These are phyloP conservation scores for Albophoma yamanashiensis DNA, from an alignment of 2,329 filamentous ascomycete species.

Conservation along the genomic window DNA sequence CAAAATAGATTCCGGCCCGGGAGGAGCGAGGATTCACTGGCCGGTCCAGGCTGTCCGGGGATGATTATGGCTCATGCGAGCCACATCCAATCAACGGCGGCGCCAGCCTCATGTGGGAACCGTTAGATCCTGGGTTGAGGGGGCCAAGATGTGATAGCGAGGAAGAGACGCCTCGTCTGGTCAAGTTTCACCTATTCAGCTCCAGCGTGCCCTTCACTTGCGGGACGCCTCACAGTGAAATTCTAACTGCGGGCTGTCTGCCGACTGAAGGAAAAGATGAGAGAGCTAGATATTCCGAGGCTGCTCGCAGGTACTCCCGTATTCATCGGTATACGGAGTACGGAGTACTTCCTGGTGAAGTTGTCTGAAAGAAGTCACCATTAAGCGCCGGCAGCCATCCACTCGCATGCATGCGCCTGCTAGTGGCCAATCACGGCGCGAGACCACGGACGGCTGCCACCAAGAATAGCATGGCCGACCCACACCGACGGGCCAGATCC, in stretches of 20 bases:
- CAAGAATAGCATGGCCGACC: neutral
- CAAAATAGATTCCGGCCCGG: neutral
- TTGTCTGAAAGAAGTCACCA: neutral
- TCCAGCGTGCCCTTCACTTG: no score
- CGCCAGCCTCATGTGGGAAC: neutral
- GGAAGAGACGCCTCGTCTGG: no score
- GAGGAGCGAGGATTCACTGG: neutral
- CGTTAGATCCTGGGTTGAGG: no score
- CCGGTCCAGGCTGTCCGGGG: neutral
- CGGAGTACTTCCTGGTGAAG: neutral
- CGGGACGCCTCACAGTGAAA: no score
- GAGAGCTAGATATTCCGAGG: no score
- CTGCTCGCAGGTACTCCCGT: no score
- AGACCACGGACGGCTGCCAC: neutral
- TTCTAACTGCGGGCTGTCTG: no score
- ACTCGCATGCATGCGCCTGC: neutral
- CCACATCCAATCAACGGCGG: neutral
- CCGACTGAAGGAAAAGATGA: no score
- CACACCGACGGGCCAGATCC: neutral
- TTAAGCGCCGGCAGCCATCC: conserved; percentile 5
- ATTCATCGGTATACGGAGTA: no score
- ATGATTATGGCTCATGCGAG: neutral
- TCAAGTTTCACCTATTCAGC: no score
- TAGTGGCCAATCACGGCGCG: conserved; percentile 3
- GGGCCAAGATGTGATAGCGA: no score